Evolutionary conservation across 2,329 filamentous ascomycete genomes (phyloP).

Genomic region (Alternaria postmessia): DNA sequence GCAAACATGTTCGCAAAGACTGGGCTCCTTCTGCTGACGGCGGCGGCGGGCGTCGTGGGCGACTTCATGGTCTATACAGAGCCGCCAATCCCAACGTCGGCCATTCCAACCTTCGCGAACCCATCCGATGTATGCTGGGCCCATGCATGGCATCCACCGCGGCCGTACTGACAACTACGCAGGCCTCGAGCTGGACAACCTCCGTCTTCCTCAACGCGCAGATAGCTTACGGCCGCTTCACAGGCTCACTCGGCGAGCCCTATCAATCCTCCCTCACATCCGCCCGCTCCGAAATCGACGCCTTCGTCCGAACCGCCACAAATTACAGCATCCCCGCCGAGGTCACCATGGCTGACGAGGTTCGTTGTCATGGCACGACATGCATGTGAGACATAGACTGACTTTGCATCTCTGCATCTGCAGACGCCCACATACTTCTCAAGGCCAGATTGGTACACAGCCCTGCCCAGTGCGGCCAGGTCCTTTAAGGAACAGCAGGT

Average conservation of each 20-base stretch:
- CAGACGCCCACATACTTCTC: slow-evolving; percentile 32
- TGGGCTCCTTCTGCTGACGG: slow-evolving; percentile 25
- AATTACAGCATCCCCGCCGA: slow-evolving; percentile 39
- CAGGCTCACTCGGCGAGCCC: slow-evolving; percentile 28
- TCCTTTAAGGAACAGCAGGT: slow-evolving; percentile 45
- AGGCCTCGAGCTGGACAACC: slow-evolving; percentile 40
- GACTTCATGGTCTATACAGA: slow-evolving; percentile 46
- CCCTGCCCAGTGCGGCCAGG: slow-evolving; percentile 36
- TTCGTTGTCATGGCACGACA: too few relatives aligned
- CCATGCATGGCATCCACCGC: not conserved
- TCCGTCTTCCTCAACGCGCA: slow-evolving; percentile 38
- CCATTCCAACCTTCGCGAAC: slow-evolving; percentile 36
- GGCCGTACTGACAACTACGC: not conserved
- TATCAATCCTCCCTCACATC: slow-evolving; percentile 39
- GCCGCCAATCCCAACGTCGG: slow-evolving; percentile 39
- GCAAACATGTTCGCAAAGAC: slow-evolving; percentile 23
- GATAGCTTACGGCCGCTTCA: slow-evolving; percentile 34
- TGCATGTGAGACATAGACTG: too few relatives aligned
- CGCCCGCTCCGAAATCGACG: slow-evolving; percentile 37
- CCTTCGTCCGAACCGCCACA: slow-evolving; percentile 31
- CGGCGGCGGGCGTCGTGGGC: slow-evolving; percentile 26
- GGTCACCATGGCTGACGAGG: slow-evolving; percentile 31
- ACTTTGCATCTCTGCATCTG: too few relatives aligned
- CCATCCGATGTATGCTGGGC: slow-evolving; percentile 26
- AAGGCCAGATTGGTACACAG: slow-evolving; percentile 40